phyloP scores from a whole-genome alignment of 257 asterid genomes.

The Petrea volubilis region DNA sequence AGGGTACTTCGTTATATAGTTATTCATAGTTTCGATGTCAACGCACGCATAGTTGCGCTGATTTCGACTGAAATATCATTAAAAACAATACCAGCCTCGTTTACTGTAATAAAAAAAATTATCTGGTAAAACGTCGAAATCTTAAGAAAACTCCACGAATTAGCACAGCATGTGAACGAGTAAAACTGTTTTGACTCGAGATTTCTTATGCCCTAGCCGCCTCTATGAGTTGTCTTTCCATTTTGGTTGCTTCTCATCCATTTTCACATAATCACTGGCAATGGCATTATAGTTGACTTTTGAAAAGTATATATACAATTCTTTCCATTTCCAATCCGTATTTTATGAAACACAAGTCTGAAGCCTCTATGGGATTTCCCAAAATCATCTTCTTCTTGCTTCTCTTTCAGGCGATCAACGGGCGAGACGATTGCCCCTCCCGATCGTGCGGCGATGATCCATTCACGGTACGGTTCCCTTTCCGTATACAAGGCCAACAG shows the following conservation, averaged over 20 bases:
- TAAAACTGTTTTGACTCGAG: neutral
- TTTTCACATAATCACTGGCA: too few species aligned
- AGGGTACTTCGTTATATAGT: neutral
- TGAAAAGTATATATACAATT: neutral
- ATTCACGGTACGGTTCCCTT: conserved; percentile 35
- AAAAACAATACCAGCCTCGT: too few species aligned
- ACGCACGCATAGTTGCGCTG: neutral
- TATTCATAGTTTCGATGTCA: neutral
- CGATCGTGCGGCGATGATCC: conserved; percentile 31
- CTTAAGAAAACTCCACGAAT: too few species aligned
- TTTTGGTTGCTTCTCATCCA: conserved; percentile 8
- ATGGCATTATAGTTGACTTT: too few species aligned
- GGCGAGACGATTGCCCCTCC: conserved; percentile 37
- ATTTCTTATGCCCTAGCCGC: neutral
- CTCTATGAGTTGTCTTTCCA: neutral
- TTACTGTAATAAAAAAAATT: too few species aligned
- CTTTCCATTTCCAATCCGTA: neutral
- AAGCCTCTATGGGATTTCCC: conserved; percentile 41
- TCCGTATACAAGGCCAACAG: conserved; percentile 19
- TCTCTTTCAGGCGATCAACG: conserved; percentile 30
- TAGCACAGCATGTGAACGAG: too few species aligned
- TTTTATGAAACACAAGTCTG: conserved; percentile 1
- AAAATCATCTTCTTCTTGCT: conserved; percentile 24
- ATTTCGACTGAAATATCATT: too few species aligned
- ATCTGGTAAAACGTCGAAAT: too few species aligned